phyloP scores from a whole-genome alignment of 441 rosid genomes.

The Flueggea neowawraea region DNA sequence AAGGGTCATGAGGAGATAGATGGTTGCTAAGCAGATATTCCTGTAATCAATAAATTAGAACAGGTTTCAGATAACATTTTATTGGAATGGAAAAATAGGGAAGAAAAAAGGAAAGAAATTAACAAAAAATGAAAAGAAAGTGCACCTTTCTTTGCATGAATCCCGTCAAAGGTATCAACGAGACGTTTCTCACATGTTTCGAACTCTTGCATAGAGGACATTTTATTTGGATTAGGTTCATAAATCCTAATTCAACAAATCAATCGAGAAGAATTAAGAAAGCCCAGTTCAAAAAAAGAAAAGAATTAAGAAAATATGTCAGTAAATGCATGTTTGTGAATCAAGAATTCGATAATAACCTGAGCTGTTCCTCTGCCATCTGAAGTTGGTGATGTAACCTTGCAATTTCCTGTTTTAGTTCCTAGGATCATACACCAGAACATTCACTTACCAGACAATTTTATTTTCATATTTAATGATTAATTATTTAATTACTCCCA shows the following conservation, averaged over 20 bases:
- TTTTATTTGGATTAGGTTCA: slow-evolving; percentile 23
- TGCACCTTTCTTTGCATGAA: slow-evolving; percentile 26
- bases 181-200: slow-evolving; percentile 37
- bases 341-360: slow-evolving; percentile 7
- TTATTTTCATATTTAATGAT: too few relatives aligned
- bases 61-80: neutral
- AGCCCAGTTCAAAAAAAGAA: neutral
- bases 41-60: slow-evolving; percentile 12
- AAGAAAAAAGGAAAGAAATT: neutral
- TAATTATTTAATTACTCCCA: too few relatives aligned
- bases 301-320: neutral
- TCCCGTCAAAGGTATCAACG: slow-evolving; percentile 25
- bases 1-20: slow-evolving; percentile 23
- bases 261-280: neutral
- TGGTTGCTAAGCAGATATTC: slow-evolving; percentile 27
- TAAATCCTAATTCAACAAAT: slow-evolving; percentile 13
- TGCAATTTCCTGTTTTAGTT: slow-evolving; percentile 26
- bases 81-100: neutral
- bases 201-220: slow-evolving; percentile 22
- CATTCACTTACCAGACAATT: neutral
- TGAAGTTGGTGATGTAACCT: slow-evolving; percentile 30
- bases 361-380: slow-evolving; percentile 29
- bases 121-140: neutral
- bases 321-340: neutral
- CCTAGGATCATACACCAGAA: slow-evolving; percentile 14